Conservation (phyloP, 192 early-diverging fungal genomes). For the Mortierella antarctica region DNA sequence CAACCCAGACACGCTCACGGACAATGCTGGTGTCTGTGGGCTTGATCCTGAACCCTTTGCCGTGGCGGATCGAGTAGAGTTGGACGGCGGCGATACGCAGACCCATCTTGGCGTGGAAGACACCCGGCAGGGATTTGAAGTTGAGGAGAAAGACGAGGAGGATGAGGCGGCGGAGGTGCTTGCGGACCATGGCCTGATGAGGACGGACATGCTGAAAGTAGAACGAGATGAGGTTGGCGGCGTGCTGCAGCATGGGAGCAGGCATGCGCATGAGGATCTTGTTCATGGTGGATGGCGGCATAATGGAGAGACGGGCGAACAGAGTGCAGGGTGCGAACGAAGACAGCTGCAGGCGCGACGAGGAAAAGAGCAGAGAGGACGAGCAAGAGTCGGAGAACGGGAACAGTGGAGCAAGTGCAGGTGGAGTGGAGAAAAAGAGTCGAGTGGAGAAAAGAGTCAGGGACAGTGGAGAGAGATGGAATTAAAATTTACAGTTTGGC, state of each 20-base stretch:
- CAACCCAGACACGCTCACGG: conserved; percentile 50
- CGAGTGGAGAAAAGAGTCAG: too few relatives aligned
- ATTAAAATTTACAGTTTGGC: too few relatives aligned
- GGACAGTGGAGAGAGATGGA: too few relatives aligned
- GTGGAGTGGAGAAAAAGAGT: too few relatives aligned
- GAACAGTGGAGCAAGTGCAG: too few relatives aligned
- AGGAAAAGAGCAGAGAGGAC: not conserved
- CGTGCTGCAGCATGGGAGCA: conserved; percentile 34
- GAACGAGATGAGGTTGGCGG: conserved; percentile 52
- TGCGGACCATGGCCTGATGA: conserved; percentile 37
- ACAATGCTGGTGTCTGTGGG: conserved; percentile 48
- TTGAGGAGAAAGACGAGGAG: conserved; percentile 40
- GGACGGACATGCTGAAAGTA: conserved; percentile 50
- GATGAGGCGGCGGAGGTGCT: conserved; percentile 32
- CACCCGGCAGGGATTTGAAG: conserved; percentile 44
- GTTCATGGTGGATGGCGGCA: conserved; percentile 52
- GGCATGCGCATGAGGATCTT: conserved; percentile 45
- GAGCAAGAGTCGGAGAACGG: not conserved
- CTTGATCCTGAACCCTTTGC: conserved; percentile 34
- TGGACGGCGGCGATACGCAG: conserved; percentile 42
- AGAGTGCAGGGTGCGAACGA: not conserved
- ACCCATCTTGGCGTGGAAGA: conserved; percentile 50
- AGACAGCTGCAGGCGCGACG: not conserved
- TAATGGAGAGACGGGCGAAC: not conserved
- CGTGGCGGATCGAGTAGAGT: conserved; percentile 36